phyloP scores from a whole-genome alignment of 2,329 filamentous ascomycete species.

The Scytalidium lignicola region DNA sequence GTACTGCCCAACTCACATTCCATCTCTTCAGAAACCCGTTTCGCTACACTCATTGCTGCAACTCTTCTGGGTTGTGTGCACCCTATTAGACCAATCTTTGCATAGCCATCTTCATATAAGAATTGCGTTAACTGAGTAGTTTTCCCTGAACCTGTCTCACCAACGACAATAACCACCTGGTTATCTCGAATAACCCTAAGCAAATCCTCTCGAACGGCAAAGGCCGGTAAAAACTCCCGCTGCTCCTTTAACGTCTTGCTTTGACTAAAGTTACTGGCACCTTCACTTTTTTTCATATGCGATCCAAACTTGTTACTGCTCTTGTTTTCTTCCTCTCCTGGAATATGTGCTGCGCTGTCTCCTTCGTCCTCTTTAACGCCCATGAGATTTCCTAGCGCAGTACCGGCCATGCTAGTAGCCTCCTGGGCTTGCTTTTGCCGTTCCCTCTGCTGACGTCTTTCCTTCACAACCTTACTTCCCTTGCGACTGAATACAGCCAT shows the following conservation, averaged over 20 bases:
- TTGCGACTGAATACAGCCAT: slow-evolving; percentile 98
- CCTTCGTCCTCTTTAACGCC: slow-evolving; percentile 90
- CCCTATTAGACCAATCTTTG: slow-evolving; percentile 80
- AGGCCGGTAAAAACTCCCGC: slow-evolving; percentile 87
- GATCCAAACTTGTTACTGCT: slow-evolving; percentile 76
- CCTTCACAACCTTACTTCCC: slow-evolving; percentile 87
- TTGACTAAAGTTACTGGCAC: slow-evolving; percentile 86
- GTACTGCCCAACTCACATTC: slow-evolving; percentile 80
- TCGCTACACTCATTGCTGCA: slow-evolving; percentile 97
- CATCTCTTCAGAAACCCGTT: slow-evolving; percentile 98
- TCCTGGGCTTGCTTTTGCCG: slow-evolving; percentile 91
- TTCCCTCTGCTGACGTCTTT: slow-evolving; percentile 86
- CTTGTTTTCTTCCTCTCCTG: slow-evolving; percentile 63
- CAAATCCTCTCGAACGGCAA: slow-evolving; percentile 91
- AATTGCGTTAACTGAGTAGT: slow-evolving; percentile 98
- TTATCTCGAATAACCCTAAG: slow-evolving; percentile 91
- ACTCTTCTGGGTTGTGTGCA: slow-evolving; percentile 96
- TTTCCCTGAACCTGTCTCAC: slow-evolving; percentile 95
- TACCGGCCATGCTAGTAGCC: slow-evolving; percentile 88
- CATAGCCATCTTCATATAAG: slow-evolving; percentile 91
- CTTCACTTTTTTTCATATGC: slow-evolving; percentile 82
- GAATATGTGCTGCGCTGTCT: slow-evolving; percentile 77
- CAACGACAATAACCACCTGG: slow-evolving; percentile 93
- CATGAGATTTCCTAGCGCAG: slow-evolving; percentile 89
- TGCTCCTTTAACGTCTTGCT: slow-evolving; percentile 89